Base-by-base conservation (phyloP, 2,329 filamentous ascomycete species). In the Cladosporium velox region DNA sequence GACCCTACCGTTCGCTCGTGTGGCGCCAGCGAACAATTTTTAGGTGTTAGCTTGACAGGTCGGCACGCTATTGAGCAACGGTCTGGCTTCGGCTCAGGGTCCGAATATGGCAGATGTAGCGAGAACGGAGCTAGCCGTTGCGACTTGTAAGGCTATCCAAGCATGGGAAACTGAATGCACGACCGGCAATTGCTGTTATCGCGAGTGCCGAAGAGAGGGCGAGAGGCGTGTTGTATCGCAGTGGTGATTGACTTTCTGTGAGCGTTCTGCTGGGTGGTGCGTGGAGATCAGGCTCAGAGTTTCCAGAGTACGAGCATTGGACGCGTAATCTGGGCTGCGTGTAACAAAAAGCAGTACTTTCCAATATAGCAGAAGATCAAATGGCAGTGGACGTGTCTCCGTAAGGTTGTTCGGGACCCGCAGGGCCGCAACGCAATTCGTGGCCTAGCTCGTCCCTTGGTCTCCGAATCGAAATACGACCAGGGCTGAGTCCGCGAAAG, bases 61-160 rank as follows among this genome's bases (percentile, higher is more conserved):
- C 18, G 30, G 24, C 34, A 15, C 49, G 26, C 49, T 52, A 52
- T 30, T 24, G 52, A 30, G 30, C 52, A n/a, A 55, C 3, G 24
- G 52, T 55, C 28, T 32, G 52, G 30, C 52, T 30, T 15, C 52
- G 52, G 52, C n/a, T 30, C 7, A n/a, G 52, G 32, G 30, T 18
- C 52, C 52, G 52, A 34, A 55, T 55, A 21, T 30, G 52, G 52
- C 52, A 34, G 18, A 34, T 32, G 52, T 34, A 34, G 18, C 52
- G 52, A 55, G 18, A 34, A 15, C 28, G 28, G 52, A 30, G 15
- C 10, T 1, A 18, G 52, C 52, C 28, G 52, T 21, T 32, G 35
- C 35, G 15, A 41, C 35, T 41, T 44, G 52, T 55, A n/a, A 55
- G 52, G 52, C 18, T 34, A 55, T 55, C 52, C 52, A 55, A 21